Conservation (phyloP, 306 rosid genomes). For the Prunus salicina region DNA sequence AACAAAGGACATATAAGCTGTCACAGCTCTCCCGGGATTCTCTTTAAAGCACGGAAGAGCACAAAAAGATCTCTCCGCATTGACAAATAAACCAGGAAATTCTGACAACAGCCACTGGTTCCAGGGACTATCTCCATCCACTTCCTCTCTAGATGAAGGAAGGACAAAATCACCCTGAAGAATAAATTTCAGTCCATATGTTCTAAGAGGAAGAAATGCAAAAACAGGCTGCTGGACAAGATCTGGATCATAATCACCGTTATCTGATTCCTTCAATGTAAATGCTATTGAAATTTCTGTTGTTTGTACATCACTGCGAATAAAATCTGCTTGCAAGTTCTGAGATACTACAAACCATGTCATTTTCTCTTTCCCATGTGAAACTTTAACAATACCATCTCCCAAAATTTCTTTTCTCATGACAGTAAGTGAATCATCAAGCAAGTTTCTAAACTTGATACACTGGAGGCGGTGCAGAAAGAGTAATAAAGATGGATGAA, state of each 20-base stretch:
- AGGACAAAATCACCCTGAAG: conserved; percentile 96
- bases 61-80: conserved; percentile 71
- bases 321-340: conserved; percentile 53
- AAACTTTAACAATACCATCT: conserved; percentile 74
- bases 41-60: conserved; percentile 69
- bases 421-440: conserved; percentile 59
- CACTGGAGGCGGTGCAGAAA: conserved; percentile 94
- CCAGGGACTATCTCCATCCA: conserved; percentile 95
- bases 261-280: conserved; percentile 63
- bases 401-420: conserved; percentile 81
- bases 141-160: conserved; percentile 99
- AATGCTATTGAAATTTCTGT: conserved; percentile 93
- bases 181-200: conserved; percentile 85
- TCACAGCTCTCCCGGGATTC: conserved; percentile 77
- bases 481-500: conserved; percentile 87
- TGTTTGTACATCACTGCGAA: conserved; percentile 58
- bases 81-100: conserved; percentile 83
- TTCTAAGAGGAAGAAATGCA: conserved; percentile 92
- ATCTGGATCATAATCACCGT: conserved; percentile 53
- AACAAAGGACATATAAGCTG: conserved; percentile 87
- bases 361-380: conserved; percentile 77
- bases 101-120: conserved; percentile 91
- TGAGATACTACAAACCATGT: conserved; percentile 83
- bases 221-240: conserved; percentile 81
- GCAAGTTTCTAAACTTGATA: conserved; percentile 65